Conservation (phyloP, 2,329 filamentous ascomycete genomes). For the Graphilbum fragrans region DNA sequence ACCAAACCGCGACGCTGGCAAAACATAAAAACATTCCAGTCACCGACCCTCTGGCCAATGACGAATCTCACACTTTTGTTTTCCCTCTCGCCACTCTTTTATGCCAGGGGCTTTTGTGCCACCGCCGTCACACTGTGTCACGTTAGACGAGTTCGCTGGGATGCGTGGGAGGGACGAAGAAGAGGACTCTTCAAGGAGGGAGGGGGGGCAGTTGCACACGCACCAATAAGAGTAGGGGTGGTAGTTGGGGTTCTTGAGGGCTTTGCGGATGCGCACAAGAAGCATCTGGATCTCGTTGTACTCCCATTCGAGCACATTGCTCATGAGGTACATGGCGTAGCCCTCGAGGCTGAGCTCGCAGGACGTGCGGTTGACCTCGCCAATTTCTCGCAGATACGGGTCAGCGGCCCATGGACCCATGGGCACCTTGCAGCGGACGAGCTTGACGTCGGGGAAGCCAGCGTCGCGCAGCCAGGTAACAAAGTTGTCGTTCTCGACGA, state of each 20-base stretch:
- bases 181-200: too few species aligned
- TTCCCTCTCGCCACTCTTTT: too few species aligned
- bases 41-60: too few species aligned
- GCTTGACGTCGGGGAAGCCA: conserved; percentile 26
- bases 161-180: too few species aligned
- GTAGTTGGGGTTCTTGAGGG: background rate
- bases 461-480: conserved; percentile 11
- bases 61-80: too few species aligned
- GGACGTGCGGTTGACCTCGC: background rate
- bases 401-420: background rate
- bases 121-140: too few species aligned
- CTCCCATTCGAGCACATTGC: background rate
- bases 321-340: background rate
- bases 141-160: too few species aligned
- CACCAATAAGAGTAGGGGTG: too few species aligned
- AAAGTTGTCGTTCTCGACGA: conserved; percentile 1
- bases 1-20: too few species aligned
- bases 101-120: too few species aligned
- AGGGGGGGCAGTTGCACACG: too few species aligned
- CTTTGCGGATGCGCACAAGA: background rate
- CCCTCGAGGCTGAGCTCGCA: background rate
- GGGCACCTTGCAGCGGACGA: background rate
- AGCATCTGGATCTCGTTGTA: background rate
- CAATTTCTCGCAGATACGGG: background rate
- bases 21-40: too few species aligned